Conservation (phyloP, 495 filamentous ascomycete species). For the Lepidopterella palustris region DNA sequence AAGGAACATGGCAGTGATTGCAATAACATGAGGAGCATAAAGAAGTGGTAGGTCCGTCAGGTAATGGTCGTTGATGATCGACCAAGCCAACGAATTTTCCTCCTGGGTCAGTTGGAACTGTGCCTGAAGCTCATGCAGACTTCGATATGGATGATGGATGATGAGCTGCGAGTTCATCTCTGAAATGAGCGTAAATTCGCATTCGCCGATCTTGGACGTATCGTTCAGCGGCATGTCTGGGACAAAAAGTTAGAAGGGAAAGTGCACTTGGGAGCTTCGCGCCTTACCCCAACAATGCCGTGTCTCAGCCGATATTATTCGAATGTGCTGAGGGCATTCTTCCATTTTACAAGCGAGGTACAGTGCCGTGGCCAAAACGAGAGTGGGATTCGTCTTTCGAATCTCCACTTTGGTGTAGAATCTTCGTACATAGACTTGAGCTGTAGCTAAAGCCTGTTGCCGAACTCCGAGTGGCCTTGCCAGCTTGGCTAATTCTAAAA, state of each 20-base stretch:
- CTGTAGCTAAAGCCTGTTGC: slow-evolving; percentile 91
- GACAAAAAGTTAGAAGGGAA: slow-evolving; percentile 19
- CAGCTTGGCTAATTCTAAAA: slow-evolving; percentile 69
- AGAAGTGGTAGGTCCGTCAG: slow-evolving; percentile 87
- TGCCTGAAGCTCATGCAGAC: slow-evolving; percentile 63
- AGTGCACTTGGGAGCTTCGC: background rate
- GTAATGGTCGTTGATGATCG: slow-evolving; percentile 92
- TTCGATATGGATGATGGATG: slow-evolving; percentile 94
- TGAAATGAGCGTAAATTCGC: slow-evolving; percentile 91
- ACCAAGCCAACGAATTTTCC: slow-evolving; percentile 72
- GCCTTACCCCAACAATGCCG: slow-evolving; percentile 72
- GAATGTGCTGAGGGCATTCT: slow-evolving; percentile 93
- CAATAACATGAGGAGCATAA: slow-evolving; percentile 83
- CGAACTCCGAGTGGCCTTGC: slow-evolving; percentile 69
- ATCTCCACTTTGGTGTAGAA: slow-evolving; percentile 92
- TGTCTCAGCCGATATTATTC: slow-evolving; percentile 77
- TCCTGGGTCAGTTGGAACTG: slow-evolving; percentile 67
- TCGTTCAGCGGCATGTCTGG: slow-evolving; percentile 55
- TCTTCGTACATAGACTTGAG: slow-evolving; percentile 87
- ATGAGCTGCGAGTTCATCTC: slow-evolving; percentile 94
- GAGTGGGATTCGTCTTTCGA: slow-evolving; percentile 86
- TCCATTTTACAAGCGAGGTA: slow-evolving; percentile 99
- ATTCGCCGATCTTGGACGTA: slow-evolving; percentile 86
- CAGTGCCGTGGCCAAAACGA: slow-evolving; percentile 81
- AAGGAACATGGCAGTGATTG: slow-evolving; percentile 82